A percentile compares a stretch with the other conserved stretches of the same genome.
Evolutionary conservation across 1,139 yeast genomes (phyloP).

Genomic region (Saccharomyces uvarum): DNA sequence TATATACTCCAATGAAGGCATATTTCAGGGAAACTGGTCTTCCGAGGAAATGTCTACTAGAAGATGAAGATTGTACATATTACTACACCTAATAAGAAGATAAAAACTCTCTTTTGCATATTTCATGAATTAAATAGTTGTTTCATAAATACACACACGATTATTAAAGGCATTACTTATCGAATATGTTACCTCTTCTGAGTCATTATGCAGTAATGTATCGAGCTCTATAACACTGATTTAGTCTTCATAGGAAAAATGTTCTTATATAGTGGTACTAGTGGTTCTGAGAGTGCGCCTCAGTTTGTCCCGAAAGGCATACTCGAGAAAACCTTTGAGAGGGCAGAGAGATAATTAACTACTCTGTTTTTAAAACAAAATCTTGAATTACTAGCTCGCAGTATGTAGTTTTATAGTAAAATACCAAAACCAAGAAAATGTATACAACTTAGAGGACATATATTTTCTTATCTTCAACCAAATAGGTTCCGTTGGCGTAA

Average conservation of each 20-base stretch:
- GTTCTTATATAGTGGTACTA: too few species aligned
- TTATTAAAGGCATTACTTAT: neutral
- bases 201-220: neutral
- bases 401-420: neutral
- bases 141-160: neutral
- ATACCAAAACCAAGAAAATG: neutral
- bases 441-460: neutral
- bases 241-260: too few species aligned
- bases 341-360: too few species aligned
- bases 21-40: constrained; percentile 8
- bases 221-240: too few species aligned
- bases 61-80: constrained; percentile 14
- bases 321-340: too few species aligned
- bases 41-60: constrained; percentile 13
- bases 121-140: neutral
- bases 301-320: too few species aligned
- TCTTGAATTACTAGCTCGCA: neutral
- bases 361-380: too few species aligned
- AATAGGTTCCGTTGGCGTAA: constrained; percentile 74
- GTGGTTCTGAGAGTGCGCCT: too few species aligned
- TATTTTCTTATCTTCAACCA: neutral
- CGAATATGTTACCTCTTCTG: neutral
- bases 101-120: neutral
- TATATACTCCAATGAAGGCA: constrained; percentile 17
- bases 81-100: constrained; percentile 1